Evolutionary conservation across 371 early-diverging fungal genomes (phyloP).

Genomic region (Smittium mucronatum): DNA sequence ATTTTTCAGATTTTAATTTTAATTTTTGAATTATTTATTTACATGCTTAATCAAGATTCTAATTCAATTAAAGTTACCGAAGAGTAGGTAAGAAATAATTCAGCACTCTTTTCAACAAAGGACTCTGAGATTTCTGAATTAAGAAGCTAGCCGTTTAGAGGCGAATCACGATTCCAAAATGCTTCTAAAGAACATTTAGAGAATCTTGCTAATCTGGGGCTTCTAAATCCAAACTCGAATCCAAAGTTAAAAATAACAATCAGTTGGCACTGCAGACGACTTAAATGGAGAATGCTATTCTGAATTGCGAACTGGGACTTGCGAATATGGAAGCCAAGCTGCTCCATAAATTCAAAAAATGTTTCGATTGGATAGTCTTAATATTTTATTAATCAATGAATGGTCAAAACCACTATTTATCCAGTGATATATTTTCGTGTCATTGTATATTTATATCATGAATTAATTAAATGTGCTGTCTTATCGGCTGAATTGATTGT

Average conservation of each 20-base stretch:
- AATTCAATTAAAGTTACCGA: neutral
- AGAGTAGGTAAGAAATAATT: neutral
- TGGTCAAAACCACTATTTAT: too few species aligned
- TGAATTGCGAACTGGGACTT: neutral
- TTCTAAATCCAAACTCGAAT: neutral
- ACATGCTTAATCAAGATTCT: neutral
- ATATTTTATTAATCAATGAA: too few species aligned
- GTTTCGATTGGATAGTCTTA: too few species aligned
- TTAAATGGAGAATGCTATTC: neutral
- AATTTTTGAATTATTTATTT: neutral
- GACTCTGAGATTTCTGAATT: neutral
- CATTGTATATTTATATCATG: too few species aligned
- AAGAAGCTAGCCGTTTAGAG: neutral
- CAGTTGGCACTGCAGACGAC: neutral
- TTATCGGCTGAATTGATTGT: too few species aligned
- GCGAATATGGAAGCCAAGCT: neutral
- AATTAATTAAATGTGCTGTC: too few species aligned
- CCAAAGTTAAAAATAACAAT: neutral
- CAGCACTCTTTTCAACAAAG: neutral
- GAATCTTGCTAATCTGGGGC: neutral
- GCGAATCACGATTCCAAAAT: neutral
- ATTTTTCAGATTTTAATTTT: neutral
- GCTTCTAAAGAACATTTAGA: neutral
- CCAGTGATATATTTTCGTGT: too few species aligned
- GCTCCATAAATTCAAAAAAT: neutral